Evolutionary conservation across 768 basidiomycete species (phyloP).

Genomic region (Podaxis rugospora): DNA sequence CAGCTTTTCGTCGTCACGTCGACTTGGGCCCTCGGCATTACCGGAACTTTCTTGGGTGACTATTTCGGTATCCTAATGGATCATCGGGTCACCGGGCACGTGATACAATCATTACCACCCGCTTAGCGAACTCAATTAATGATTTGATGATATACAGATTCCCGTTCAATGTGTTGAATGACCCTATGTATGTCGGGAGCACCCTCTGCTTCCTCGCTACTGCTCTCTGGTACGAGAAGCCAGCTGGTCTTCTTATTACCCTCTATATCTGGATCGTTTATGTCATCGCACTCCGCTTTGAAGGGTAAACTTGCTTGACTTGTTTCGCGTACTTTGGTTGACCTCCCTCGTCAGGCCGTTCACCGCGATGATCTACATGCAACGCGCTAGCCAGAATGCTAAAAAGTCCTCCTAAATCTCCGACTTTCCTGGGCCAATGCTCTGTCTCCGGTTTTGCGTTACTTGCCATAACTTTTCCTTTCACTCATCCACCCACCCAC

Average conservation of each 20-base stretch:
- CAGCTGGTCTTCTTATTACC: slow-evolving; percentile 78
- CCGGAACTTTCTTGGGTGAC: slow-evolving; percentile 87
- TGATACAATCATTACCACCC: slow-evolving; percentile 1
- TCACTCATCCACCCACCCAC: not conserved
- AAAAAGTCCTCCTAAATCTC: slow-evolving; percentile 15
- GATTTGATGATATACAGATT: slow-evolving; percentile 41
- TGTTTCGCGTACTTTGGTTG: not conserved
- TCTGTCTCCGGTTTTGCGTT: not conserved
- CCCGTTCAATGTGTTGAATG: slow-evolving; percentile 88
- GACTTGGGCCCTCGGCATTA: slow-evolving; percentile 88
- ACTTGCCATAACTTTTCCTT: not conserved
- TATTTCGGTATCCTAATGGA: slow-evolving; percentile 89
- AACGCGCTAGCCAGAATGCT: slow-evolving; percentile 34
- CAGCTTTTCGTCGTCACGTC: slow-evolving; percentile 85
- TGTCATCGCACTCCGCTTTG: slow-evolving; percentile 76
- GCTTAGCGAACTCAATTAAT: not conserved
- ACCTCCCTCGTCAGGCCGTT: slow-evolving; percentile 47
- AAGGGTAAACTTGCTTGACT: slow-evolving; percentile 63
- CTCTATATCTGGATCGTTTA: slow-evolving; percentile 83
- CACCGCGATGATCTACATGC: slow-evolving; percentile 78
- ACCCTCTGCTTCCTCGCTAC: slow-evolving; percentile 85
- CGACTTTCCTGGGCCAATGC: not conserved
- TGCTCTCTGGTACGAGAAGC: slow-evolving; percentile 87
- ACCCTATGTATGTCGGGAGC: slow-evolving; percentile 98
- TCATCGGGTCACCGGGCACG: slow-evolving; percentile 75